Base-by-base conservation (phyloP, 768 basidiomycete genomes). In the Naematelia encephala region DNA sequence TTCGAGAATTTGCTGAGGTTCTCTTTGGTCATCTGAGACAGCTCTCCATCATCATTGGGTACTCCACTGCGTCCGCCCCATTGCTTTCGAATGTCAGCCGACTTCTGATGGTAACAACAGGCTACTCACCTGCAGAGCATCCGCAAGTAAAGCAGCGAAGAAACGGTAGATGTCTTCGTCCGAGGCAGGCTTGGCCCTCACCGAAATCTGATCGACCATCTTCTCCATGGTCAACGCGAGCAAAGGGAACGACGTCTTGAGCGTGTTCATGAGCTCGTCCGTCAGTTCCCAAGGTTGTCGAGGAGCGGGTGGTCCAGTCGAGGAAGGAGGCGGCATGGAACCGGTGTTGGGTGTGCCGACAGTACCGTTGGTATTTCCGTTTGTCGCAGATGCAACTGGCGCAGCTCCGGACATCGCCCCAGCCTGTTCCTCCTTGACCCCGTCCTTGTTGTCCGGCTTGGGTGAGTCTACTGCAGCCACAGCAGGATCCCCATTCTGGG, bases 111-210 rank as follows among this genome's bases (percentile, higher is more conserved):
- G 4, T 8, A 39, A 56, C 30, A 11, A 55, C 19, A 26, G 3
- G n/a, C n/a, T n/a, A 66, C 81, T 59, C 72, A 92, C 92, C 80
- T 86, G 84, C 62, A 93, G 82, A 1, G 88, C 91, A 73, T 97
- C 94, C 60, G 87, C 85, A 30, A 97, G 80, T 21, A 98, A 79
- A 79, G 93, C 87, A 64, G 87, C 88, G 46, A 92, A 84, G 67
- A 90, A 85, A 16, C 96, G 84, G 78, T 97, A 97, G 5, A 92
- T 86, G 64, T 97, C 93, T 78, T 99, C 96, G 59, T 99, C 96
- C 1, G 85, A 83, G 0, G 84, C 82, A 1, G 88, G 84, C 75
- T 96, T 94, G 80, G 97, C 94, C 52, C 91, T 84, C 59, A 86
- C 84, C 21, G 85, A 82, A 63, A 99, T 88, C 77, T 97, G 92